A percentile compares a stretch with the other conserved stretches of the same genome.
These are phyloP conservation scores for Mortierella sp. DNA, from an alignment of 371 early-diverging fungal genomes.

Conservation along the genomic window DNA sequence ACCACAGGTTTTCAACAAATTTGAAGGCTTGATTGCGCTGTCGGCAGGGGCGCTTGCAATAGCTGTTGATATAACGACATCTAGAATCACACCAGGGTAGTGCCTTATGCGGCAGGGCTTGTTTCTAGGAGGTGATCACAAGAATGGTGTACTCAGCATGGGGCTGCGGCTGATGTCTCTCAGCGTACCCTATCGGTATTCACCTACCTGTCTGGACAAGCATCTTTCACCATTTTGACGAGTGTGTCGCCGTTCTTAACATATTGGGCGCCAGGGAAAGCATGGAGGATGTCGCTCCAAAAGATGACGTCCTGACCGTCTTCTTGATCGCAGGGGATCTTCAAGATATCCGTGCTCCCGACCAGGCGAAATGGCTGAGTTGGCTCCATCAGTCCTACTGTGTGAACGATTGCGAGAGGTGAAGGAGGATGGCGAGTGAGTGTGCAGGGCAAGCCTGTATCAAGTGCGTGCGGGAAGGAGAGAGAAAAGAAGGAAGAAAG, in stretches of 20 bases:
- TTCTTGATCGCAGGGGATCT: background rate
- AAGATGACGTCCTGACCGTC: constrained; percentile 16
- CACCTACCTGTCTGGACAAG: too few relatives aligned
- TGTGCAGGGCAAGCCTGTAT: too few relatives aligned
- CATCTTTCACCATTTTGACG: constrained; percentile 1
- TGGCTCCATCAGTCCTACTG: background rate
- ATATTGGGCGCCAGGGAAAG: constrained; percentile 2
- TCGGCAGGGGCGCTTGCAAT: too few relatives aligned
- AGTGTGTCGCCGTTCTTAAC: background rate
- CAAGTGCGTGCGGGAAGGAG: too few relatives aligned
- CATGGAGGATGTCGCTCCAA: constrained; percentile 13
- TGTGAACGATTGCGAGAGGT: background rate
- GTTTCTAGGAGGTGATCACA: constrained; percentile 3
- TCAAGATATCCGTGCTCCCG: background rate
- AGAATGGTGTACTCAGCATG: too few relatives aligned
- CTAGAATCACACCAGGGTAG: constrained; percentile 7
- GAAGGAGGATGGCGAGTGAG: background rate
- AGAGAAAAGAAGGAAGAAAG: too few relatives aligned
- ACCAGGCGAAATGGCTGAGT: constrained; percentile 1
- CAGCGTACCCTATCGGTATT: too few relatives aligned
- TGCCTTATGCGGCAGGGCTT: constrained; percentile 7
- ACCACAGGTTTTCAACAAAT: too few relatives aligned
- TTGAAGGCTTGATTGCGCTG: too few relatives aligned
- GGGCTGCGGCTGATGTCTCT: too few relatives aligned
- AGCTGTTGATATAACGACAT: constrained; percentile 4